Conservation (phyloP, 306 rosid species). For the Lablab purpureus region DNA sequence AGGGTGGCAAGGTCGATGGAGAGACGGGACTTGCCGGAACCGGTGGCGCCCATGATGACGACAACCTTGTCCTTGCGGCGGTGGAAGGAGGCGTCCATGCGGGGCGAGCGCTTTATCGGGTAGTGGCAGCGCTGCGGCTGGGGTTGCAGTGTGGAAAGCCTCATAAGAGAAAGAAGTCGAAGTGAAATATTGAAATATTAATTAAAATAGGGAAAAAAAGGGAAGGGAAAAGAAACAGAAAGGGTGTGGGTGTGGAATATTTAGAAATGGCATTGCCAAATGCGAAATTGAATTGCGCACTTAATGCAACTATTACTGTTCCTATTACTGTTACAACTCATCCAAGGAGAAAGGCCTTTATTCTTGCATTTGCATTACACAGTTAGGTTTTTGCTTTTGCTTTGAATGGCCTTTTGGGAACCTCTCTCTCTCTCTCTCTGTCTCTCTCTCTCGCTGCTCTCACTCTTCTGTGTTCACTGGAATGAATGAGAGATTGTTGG, state of each 20-base stretch:
- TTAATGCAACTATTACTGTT: not conserved
- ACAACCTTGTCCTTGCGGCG: constrained; percentile 70
- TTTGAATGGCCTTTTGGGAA: too few relatives aligned
- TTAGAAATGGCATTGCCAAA: not conserved
- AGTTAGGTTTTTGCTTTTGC: too few relatives aligned
- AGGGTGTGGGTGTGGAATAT: constrained; percentile 37
- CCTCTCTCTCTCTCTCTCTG: not conserved
- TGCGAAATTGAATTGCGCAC: not conserved
- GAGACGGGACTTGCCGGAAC: constrained; percentile 83
- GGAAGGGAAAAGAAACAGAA: not conserved
- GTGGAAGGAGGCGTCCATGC: constrained; percentile 57
- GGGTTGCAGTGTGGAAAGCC: constrained; percentile 47
- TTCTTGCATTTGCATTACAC: not conserved
- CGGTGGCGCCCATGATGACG: constrained; percentile 87
- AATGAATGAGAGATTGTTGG: not conserved
- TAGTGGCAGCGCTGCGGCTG: constrained; percentile 27
- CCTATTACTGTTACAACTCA: too few relatives aligned
- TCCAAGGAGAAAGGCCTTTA: not conserved
- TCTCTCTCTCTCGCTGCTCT: constrained; percentile 1
- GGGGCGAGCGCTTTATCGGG: constrained; percentile 22
- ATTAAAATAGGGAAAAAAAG: not conserved
- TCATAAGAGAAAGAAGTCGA: constrained; percentile 45
- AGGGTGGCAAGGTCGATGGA: constrained; percentile 82
- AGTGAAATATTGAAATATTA: not conserved
- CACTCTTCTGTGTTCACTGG: constrained; percentile 32